Conservation (phyloP, 2,329 filamentous ascomycete species). For the Bipolaris bicolor region DNA sequence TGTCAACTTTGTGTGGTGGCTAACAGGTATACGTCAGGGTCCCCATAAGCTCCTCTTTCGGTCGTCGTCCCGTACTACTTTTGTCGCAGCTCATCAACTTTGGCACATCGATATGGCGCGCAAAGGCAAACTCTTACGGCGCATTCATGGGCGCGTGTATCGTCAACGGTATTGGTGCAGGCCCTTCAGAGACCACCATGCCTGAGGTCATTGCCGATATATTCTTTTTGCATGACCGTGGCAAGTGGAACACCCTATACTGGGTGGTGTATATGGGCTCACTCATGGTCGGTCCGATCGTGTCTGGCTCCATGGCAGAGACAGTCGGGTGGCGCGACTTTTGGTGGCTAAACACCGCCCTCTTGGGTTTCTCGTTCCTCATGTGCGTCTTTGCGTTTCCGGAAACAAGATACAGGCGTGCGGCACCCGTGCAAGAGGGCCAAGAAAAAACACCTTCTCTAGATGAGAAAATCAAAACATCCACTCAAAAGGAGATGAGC, state of each 20-base stretch:
- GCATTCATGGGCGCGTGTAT: slow-evolving; percentile 69
- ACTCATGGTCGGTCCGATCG: slow-evolving; percentile 64
- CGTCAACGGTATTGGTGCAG: slow-evolving; percentile 67
- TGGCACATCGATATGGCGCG: slow-evolving; percentile 63
- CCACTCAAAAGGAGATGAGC: slow-evolving; percentile 18
- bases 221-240: slow-evolving; percentile 69
- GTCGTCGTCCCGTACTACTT: slow-evolving; percentile 61
- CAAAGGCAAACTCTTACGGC: slow-evolving; percentile 62
- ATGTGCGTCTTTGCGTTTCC: slow-evolving; percentile 66
- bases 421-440: slow-evolving; percentile 40
- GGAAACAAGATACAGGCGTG: slow-evolving; percentile 66
- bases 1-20: background rate
- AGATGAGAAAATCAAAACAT: slow-evolving; percentile 28
- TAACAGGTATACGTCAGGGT: slow-evolving; percentile 50
- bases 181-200: slow-evolving; percentile 67
- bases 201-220: slow-evolving; percentile 69
- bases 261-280: slow-evolving; percentile 68
- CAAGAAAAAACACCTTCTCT: slow-evolving; percentile 10
- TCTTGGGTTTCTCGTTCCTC: slow-evolving; percentile 58
- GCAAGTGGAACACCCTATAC: slow-evolving; percentile 67
- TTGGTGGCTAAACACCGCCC: slow-evolving; percentile 68
- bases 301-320: slow-evolving; percentile 66
- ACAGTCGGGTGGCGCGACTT: slow-evolving; percentile 66
- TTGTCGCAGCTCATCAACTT: slow-evolving; percentile 60
- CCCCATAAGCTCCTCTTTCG: slow-evolving; percentile 61